These are phyloP conservation scores for Microdochium trichocladiopsis DNA, from an alignment of 2,329 filamentous ascomycete genomes.

Conservation along the genomic window DNA sequence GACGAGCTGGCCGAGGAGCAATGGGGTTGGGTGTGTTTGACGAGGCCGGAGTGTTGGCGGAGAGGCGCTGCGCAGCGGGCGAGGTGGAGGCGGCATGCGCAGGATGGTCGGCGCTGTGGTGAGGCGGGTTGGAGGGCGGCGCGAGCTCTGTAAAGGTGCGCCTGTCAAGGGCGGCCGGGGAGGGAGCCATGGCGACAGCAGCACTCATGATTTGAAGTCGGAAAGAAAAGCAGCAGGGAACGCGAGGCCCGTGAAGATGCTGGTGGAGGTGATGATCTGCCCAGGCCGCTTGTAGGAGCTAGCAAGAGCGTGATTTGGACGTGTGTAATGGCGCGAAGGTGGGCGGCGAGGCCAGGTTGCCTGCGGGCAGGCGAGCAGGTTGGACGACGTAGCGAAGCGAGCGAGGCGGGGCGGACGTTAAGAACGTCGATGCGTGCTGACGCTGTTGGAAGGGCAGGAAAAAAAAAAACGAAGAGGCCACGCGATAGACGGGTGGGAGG, in stretches of 20 bases:
- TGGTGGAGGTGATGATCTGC: no score
- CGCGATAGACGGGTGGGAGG: no score
- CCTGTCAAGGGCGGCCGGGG: constrained; percentile 60
- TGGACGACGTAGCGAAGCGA: neutral
- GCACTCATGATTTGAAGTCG: constrained; percentile 52
- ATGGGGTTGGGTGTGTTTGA: constrained; percentile 33
- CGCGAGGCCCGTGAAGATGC: no score
- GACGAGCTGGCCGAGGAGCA: constrained; percentile 28
- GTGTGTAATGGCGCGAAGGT: neutral
- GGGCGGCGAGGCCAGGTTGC: neutral
- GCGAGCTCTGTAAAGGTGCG: constrained; percentile 44
- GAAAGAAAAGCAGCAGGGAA: no score
- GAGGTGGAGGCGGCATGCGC: constrained; percentile 26
- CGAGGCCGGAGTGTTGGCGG: constrained; percentile 20
- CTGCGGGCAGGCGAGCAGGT: neutral
- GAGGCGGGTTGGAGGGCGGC: constrained; percentile 29
- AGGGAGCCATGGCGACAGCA: constrained; percentile 62
- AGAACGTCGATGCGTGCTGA: no score
- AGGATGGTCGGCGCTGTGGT: constrained; percentile 20
- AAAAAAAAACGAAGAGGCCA: no score
- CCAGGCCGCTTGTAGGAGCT: no score
- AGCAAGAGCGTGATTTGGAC: no score
- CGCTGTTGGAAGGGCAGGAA: no score
- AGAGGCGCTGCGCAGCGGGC: constrained; percentile 34
- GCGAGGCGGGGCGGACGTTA: no score